Evolutionary conservation across 2,329 filamentous ascomycete genomes (phyloP), one percentile per base, ranked within the genome.

Genomic region (Colletotrichum tropicicola): DNA sequence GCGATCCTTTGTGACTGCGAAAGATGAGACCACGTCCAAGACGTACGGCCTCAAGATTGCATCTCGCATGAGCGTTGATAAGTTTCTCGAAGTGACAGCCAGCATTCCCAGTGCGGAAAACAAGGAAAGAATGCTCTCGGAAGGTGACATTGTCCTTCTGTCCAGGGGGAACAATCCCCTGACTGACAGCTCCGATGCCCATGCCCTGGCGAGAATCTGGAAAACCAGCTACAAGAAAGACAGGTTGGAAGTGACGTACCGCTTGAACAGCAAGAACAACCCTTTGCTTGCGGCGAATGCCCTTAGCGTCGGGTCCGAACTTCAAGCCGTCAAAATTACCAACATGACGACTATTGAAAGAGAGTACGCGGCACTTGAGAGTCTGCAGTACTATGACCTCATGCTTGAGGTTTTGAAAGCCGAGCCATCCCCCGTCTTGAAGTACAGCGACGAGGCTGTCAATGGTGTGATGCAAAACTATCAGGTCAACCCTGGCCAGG

Each of bases 311-410:
- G 90, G 92, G 39, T 83, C 86, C 15, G 88, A 88, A 39, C 83
- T 97, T 0, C 87, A 89, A 71, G 94, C 90, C 2, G 84, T 92
- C 61, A 97, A 97, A 73, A 89, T 99, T 69, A 93, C 94, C 57
- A 97, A 95, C 65, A 92, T 99, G 82, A 97, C 92, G 2, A 96
- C 96, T 0, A 90, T 98, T 54, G 95, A 99, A 80, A 91, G 96
- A 76, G 96, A 99, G 78, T 99, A 94, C 75, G 96, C 94, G 60
- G 93, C 96, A 1, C 80, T 99, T 28, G 92, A 94, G 79, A 95
- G 92, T 72, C 79, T 99, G 68, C 92, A 97, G 75, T 98, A 97
- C 77, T 99, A 98, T 72, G 96, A 99, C 77, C 84, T 99, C 19
- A 97, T 95, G 82, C 91, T 95, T 62, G 96, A 99, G 78, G 92